These are phyloP conservation scores for Coleophoma crateriformis DNA, from an alignment of 2,329 filamentous ascomycete species.

Conservation along the genomic window DNA sequence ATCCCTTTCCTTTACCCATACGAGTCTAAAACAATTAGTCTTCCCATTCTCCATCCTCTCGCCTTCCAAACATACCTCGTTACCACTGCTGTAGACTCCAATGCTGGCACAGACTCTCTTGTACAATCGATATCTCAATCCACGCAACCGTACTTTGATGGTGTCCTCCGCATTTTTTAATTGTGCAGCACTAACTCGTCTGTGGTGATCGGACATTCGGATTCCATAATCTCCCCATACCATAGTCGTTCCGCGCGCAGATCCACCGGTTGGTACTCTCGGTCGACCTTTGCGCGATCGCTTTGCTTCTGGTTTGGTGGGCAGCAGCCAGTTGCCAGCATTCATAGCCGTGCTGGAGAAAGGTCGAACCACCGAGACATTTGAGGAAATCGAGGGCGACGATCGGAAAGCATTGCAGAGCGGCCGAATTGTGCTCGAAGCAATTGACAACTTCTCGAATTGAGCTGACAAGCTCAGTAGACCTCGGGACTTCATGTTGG, in stretches of 20 bases:
- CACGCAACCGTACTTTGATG: constrained; percentile 81
- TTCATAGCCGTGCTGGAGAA: constrained; percentile 66
- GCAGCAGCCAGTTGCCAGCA: constrained; percentile 74
- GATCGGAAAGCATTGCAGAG: constrained; percentile 15
- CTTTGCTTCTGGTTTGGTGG: constrained; percentile 72
- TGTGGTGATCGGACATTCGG: constrained; percentile 89
- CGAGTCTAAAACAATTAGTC: constrained; percentile 51
- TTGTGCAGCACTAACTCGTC: constrained; percentile 79
- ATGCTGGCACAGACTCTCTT: constrained; percentile 89
- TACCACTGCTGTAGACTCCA: constrained; percentile 91
- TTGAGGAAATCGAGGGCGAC: constrained; percentile 15
- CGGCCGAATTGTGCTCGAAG: constrained; percentile 26
- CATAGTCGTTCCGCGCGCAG: constrained; percentile 86
- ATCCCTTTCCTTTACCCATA: constrained; percentile 99
- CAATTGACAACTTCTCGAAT: constrained; percentile 21
- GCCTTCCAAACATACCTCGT: constrained; percentile 58
- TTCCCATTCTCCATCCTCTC: background rate
- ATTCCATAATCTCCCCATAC: constrained; percentile 95
- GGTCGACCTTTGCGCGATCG: constrained; percentile 87
- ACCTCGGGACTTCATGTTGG: constrained; percentile 21
- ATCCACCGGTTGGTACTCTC: constrained; percentile 85
- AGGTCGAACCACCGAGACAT: constrained; percentile 42
- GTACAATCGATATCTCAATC: constrained; percentile 88
- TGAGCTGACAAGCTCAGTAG: constrained; percentile 22
- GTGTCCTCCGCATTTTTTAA: constrained; percentile 90